Percentiles rank a stretch among this genome's conserved stretches.
These are phyloP conservation scores for Pholiota molesta DNA, from an alignment of 768 basidiomycete genomes.

Conservation along the genomic window DNA sequence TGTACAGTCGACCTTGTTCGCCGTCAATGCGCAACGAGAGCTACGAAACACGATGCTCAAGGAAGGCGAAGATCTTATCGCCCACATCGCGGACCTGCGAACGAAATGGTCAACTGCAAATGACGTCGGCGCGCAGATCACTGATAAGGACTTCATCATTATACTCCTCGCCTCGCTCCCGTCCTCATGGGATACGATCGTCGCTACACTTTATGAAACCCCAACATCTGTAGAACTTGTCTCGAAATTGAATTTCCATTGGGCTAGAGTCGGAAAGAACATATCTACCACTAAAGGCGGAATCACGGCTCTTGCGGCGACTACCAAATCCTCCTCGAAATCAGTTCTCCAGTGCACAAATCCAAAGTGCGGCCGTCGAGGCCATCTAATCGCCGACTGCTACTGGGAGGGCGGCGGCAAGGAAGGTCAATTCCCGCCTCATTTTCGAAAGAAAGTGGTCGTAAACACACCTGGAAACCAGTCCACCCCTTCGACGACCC, in stretches of 20 bases:
- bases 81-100: slow-evolving; percentile 18
- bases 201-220: slow-evolving; percentile 16
- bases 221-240: slow-evolving; percentile 17
- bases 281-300: not conserved
- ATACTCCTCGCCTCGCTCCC: slow-evolving; percentile 12
- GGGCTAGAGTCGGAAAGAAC: not conserved
- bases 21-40: slow-evolving; percentile 2
- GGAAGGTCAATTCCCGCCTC: slow-evolving; percentile 34
- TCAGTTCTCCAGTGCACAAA: slow-evolving; percentile 16
- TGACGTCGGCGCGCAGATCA: slow-evolving; percentile 18
- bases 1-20: slow-evolving; percentile 12
- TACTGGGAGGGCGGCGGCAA: slow-evolving; percentile 38
- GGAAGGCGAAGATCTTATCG: slow-evolving; percentile 16
- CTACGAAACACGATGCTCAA: slow-evolving; percentile 4
- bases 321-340: not conserved
- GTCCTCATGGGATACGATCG: slow-evolving; percentile 20
- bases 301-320: not conserved
- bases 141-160: slow-evolving; percentile 11
- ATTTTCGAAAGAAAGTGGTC: slow-evolving; percentile 1
- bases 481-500: no score
- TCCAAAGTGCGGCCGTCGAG: slow-evolving; percentile 17
- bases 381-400: slow-evolving; percentile 31
- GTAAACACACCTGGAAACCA: not conserved
- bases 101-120: slow-evolving; percentile 19
- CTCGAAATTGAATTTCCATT: slow-evolving; percentile 5